These are phyloP conservation scores for Pulveroboletus ravenelii DNA, from an alignment of 768 basidiomycete genomes.

Conservation along the genomic window DNA sequence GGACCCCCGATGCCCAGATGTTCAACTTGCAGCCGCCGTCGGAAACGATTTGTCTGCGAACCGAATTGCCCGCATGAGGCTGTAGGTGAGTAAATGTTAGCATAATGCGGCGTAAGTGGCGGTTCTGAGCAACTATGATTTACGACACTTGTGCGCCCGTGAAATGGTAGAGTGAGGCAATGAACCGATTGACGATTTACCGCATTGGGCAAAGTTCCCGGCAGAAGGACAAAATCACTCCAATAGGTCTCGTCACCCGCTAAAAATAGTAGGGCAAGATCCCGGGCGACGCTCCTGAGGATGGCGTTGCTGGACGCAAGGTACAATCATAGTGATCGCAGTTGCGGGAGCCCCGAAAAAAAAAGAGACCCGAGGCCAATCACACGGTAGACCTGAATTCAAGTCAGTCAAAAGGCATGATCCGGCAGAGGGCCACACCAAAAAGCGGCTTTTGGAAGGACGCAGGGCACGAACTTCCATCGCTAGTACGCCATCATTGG, in stretches of 20 bases:
- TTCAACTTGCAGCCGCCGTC: neutral
- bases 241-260: neutral
- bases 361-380: neutral
- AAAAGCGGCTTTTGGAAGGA: slow-evolving; percentile 5
- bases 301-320: neutral
- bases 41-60: neutral
- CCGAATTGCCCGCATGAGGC: neutral
- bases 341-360: neutral
- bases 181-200: neutral
- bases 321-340: neutral
- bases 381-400: neutral
- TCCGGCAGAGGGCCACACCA: neutral
- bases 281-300: neutral
- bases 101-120: slow-evolving; percentile 7
- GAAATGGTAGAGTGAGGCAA: neutral
- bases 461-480: neutral
- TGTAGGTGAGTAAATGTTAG: slow-evolving; percentile 7
- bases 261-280: neutral
- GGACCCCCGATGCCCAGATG: neutral
- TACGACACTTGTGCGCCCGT: neutral
- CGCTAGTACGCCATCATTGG: too few species aligned
- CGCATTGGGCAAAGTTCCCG: neutral
- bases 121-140: neutral
- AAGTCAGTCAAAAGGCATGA: too few species aligned
- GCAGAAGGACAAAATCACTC: neutral